A percentile compares a stretch with the other conserved stretches of the same genome.
Conservation (phyloP, 331 rosid genomes). For the Acacia concinna region DNA sequence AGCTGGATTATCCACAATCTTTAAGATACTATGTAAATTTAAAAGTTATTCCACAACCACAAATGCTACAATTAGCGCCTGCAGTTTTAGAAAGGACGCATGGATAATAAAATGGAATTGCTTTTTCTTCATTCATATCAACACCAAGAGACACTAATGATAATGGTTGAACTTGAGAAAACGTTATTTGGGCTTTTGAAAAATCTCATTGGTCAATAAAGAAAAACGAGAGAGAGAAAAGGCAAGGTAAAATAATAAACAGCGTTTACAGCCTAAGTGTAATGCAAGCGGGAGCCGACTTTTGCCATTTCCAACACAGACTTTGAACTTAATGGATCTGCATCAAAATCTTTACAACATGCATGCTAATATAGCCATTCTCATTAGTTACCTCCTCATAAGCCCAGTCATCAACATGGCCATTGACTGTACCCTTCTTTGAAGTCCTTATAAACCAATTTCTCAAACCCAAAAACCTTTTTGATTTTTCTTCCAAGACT, state of each 20-base stretch:
- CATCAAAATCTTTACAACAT: slow-evolving; percentile 25
- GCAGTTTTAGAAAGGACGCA: slow-evolving; percentile 13
- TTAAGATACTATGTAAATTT: neutral
- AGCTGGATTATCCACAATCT: slow-evolving; percentile 8
- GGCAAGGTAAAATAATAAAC: neutral
- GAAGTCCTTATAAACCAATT: slow-evolving; percentile 85
- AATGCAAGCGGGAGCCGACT: neutral
- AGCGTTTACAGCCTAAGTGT: neutral
- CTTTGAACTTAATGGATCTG: neutral
- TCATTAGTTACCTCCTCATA: slow-evolving; percentile 78
- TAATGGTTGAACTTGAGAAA: neutral
- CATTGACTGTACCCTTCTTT: slow-evolving; percentile 53
- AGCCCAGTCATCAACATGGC: slow-evolving; percentile 64
- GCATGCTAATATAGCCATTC: slow-evolving; percentile 7
- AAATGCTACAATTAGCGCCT: slow-evolving; percentile 7
- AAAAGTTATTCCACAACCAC: neutral
- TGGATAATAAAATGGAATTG: slow-evolving; percentile 5
- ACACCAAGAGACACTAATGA: neutral
- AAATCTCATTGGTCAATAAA: neutral
- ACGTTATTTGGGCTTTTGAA: neutral
- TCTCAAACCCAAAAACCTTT: slow-evolving; percentile 76
- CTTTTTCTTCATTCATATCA: neutral
- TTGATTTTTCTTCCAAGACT: slow-evolving; percentile 80
- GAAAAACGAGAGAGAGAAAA: neutral
- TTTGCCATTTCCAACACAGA: slow-evolving; percentile 3